Base-by-base conservation (phyloP, 163 green algal species). In the Coccomyxa subellipsoidea region DNA sequence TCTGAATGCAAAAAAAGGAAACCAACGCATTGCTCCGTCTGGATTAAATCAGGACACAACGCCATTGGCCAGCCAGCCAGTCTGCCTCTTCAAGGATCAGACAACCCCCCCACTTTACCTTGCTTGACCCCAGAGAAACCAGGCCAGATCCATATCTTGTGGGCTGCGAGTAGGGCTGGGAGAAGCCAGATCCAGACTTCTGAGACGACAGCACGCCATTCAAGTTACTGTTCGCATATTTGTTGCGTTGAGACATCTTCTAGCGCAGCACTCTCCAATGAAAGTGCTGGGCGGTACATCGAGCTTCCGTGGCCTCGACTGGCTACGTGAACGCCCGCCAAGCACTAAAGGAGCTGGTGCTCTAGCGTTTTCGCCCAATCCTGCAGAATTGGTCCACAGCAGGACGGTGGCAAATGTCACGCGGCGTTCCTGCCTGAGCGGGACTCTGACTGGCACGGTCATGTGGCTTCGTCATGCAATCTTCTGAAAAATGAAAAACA, bases 181-280 rank as follows among this genome's bases (percentile, higher is more conserved):
- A 53, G 78, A 36, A 70, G 25, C 39, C 69, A 66, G 69, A 21
- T 32, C 32, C 69, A 4, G 54, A 35, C 34, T 54, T 66, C 31
- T 69, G 36, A 36, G 38, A 35, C 0, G 59, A 83, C 38, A 79
- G n/a, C 38, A 53, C 38, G 34, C 59, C 38, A 38, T 93, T 93
- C 21, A 93, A 83, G 76, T 91, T 93, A 69, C 75, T 81, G 80
- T 93, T 93, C 12, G 86, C 86, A 81, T 87, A 93, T 40, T 89
- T 89, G 79, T 53, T 38, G 10, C 37, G 36, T n/a, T 66, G 38
- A 69, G 76, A 80, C 76, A 80, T 80, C 25, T 27, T 40, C 72
- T 54, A 47, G 72, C 27, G 35, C 72, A 47, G 72, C 72, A 73
- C 66, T 73, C 10, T 73, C 66, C 27, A 27, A 8, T 40, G 31